Percentiles rank a stretch among this genome's conserved stretches.
Conservation (phyloP, 306 rosid species). For the Abrus pulchellus region DNA sequence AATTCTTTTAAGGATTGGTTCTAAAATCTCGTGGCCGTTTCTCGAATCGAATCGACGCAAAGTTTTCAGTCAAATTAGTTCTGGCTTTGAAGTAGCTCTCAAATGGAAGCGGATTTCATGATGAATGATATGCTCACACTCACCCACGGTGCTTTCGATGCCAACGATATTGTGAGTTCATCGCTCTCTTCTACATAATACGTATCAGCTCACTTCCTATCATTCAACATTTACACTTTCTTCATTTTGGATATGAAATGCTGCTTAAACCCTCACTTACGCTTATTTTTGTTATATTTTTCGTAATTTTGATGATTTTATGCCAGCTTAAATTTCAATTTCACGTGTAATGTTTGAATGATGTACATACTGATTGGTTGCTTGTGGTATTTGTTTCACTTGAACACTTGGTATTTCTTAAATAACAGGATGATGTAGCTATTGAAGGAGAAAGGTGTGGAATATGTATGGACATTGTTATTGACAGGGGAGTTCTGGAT, state of each 20-base stretch:
- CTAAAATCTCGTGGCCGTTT: slow-evolving; percentile 13
- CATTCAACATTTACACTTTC: neutral
- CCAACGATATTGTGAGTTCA: slow-evolving; percentile 63
- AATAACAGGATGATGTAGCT: slow-evolving; percentile 66
- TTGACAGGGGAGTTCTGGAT: slow-evolving; percentile 95
- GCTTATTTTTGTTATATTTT: slow-evolving; percentile 4
- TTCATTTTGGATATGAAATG: neutral
- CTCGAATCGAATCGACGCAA: slow-evolving; percentile 19
- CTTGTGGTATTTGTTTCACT: slow-evolving; percentile 20
- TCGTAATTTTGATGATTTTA: neutral
- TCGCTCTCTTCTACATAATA: slow-evolving; percentile 39
- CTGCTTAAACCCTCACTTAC: slow-evolving; percentile 43
- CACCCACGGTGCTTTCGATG: slow-evolving; percentile 61
- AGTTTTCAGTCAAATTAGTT: slow-evolving; percentile 24
- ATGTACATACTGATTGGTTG: slow-evolving; percentile 18
- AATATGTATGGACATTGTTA: slow-evolving; percentile 89
- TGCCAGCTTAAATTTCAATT: neutral
- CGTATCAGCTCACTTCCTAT: neutral
- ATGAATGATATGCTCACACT: slow-evolving; percentile 58
- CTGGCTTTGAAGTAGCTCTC: slow-evolving; percentile 41
- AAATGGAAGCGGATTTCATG: slow-evolving; percentile 77
- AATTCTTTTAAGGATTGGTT: neutral
- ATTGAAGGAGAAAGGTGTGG: slow-evolving; percentile 86
- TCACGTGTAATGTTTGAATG: neutral
- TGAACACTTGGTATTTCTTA: slow-evolving; percentile 20